These are phyloP conservation scores for Tolypocladium inflatum DNA, from an alignment of 2,329 filamentous ascomycete species.

Conservation along the genomic window DNA sequence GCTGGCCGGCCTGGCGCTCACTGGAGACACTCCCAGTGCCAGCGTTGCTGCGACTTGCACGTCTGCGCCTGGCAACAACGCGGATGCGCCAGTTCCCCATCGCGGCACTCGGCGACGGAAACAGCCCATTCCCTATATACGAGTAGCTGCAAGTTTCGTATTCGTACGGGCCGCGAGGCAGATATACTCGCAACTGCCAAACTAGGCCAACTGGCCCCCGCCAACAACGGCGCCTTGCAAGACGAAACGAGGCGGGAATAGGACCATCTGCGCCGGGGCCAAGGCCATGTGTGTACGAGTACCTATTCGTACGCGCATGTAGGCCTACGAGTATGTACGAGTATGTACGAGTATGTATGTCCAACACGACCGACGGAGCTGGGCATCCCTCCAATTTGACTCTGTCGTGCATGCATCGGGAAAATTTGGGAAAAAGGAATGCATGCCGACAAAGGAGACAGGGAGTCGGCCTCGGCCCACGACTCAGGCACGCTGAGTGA, in stretches of 20 bases:
- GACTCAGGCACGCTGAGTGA: not conserved
- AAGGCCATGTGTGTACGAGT: not conserved
- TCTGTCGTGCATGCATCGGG: not conserved
- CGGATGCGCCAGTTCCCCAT: not conserved
- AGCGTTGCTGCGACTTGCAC: not conserved
- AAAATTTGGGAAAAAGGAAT: not conserved
- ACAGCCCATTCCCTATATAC: not conserved
- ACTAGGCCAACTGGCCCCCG: not conserved
- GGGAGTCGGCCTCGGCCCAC: not conserved
- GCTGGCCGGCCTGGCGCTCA: not conserved
- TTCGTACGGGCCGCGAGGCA: too few relatives aligned
- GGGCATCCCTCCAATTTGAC: not conserved
- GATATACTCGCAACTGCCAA: too few relatives aligned
- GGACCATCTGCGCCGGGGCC: not conserved
- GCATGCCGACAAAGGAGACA: not conserved
- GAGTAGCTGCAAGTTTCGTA: too few relatives aligned
- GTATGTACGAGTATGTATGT: not conserved
- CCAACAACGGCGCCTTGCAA: not conserved
- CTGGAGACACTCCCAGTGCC: not conserved
- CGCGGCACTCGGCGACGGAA: not conserved
- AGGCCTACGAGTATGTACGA: too few relatives aligned
- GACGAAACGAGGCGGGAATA: not conserved
- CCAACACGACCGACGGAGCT: not conserved
- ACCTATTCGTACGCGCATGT: too few relatives aligned
- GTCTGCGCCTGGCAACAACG: not conserved